Evolutionary conservation across 2,329 filamentous ascomycete genomes (phyloP).

Genomic region (Penicillium sumatraense): DNA sequence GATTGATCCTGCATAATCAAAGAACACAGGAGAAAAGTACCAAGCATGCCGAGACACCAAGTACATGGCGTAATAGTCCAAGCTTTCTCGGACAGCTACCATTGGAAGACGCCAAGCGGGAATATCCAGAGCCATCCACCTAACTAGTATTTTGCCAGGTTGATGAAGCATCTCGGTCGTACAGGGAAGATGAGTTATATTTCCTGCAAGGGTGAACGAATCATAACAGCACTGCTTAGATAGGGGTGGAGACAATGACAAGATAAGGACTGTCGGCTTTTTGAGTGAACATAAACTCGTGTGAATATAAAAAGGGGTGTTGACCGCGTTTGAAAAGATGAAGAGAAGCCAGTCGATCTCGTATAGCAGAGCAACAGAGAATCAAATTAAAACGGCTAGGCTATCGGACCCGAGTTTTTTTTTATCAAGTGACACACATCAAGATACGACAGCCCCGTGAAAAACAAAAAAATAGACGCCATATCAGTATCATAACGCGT

Average conservation of each 20-base stretch:
- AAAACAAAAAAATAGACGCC: no score
- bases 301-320: neutral
- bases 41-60: no score
- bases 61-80: no score
- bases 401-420: no score
- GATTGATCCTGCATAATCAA: no score
- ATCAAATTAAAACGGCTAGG: no score
- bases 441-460: no score
- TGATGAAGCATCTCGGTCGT: neutral
- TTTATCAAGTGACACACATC: no score
- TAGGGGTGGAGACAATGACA: neutral
- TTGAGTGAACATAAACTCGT: neutral
- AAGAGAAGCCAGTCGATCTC: no score
- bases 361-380: neutral
- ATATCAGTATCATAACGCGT: neutral
- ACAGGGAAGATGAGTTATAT: neutral
- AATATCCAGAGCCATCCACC: slow-evolving; percentile 2
- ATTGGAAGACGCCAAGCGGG: neutral
- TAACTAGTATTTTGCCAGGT: no score
- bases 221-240: neutral
- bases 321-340: neutral
- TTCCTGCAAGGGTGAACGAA: neutral
- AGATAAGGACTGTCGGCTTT: neutral
- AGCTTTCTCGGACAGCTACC: neutral
- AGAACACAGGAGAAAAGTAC: no score